Evolutionary conservation across 1,284 basidiomycete species (phyloP).

Genomic region (Rhodotorula sp.): DNA sequence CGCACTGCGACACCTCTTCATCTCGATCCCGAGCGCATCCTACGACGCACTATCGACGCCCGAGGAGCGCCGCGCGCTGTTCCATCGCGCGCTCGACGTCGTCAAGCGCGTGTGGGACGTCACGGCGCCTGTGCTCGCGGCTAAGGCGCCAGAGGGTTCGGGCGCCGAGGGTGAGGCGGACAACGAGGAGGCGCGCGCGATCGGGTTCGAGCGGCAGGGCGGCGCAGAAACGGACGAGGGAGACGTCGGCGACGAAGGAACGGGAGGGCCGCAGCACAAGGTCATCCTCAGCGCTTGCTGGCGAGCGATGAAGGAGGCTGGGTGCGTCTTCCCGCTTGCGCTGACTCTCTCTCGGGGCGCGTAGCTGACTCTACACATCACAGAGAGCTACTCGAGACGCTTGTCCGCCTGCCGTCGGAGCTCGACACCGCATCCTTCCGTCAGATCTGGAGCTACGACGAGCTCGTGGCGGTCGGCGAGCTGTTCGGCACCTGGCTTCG

Average conservation of each 20-base stretch:
- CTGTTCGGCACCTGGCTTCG: constrained; percentile 50
- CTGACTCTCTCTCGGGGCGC: no score
- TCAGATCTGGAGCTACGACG: constrained; percentile 19
- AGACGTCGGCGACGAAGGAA: constrained; percentile 35
- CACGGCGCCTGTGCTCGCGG: constrained; percentile 48
- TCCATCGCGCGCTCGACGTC: constrained; percentile 40
- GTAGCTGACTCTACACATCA: not conserved
- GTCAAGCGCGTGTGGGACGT: constrained; percentile 49
- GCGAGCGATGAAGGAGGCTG: constrained; percentile 51
- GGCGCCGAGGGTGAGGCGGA: constrained; percentile 25
- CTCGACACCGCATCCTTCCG: constrained; percentile 26
- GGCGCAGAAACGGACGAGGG: constrained; percentile 19
- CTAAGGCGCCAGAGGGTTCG: constrained; percentile 46
- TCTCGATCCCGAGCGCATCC: constrained; percentile 27
- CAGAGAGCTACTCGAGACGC: constrained; percentile 47
- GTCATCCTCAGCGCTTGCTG: constrained; percentile 51
- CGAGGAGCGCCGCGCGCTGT: constrained; percentile 38
- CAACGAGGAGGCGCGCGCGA: constrained; percentile 9
- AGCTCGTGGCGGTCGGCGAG: constrained; percentile 45
- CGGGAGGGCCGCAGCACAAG: constrained; percentile 47
- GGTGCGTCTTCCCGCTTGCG: constrained; percentile 1
- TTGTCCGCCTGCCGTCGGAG: constrained; percentile 44
- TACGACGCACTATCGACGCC: constrained; percentile 16
- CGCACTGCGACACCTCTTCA: constrained; percentile 48
- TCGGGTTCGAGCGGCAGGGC: constrained; percentile 1